phyloP scores from a whole-genome alignment of 805 yeast species.

The Candida vaughaniae region DNA sequence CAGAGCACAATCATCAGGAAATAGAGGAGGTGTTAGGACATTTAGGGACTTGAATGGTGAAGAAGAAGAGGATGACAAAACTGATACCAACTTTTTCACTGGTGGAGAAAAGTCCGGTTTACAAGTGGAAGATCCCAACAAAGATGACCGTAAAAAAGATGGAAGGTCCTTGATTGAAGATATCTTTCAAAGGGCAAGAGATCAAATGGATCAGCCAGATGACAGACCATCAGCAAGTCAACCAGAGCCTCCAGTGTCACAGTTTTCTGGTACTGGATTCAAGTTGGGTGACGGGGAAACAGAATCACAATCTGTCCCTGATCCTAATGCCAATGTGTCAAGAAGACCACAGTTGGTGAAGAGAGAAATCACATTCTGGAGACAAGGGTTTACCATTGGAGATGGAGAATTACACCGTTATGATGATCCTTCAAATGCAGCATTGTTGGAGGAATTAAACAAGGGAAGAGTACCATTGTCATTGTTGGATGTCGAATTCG shows the following conservation, averaged over 20 bases:
- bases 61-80: conserved; percentile 53
- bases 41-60: conserved; percentile 41
- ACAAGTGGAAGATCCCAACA: conserved; percentile 74
- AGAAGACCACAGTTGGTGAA: conserved; percentile 50
- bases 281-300: conserved; percentile 49
- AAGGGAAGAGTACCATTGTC: conserved; percentile 90
- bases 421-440: conserved; percentile 88
- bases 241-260: conserved; percentile 16
- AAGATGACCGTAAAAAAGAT: conserved; percentile 33
- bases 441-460: conserved; percentile 74
- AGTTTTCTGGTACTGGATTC: conserved; percentile 53
- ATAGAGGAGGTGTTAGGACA: conserved; percentile 24
- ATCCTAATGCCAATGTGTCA: conserved; percentile 23
- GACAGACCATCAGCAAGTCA: conserved; percentile 35
- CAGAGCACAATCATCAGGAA: conserved; percentile 4
- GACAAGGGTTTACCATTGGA: conserved; percentile 92
- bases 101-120: conserved; percentile 76
- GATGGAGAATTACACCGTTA: conserved; percentile 84
- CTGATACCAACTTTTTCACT: conserved; percentile 56
- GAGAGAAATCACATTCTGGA: conserved; percentile 92
- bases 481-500: conserved; percentile 76
- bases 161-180: conserved; percentile 55
- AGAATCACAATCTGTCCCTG: conserved; percentile 34
- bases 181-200: conserved; percentile 62
- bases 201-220: conserved; percentile 40